Percentiles rank a stretch among this genome's conserved stretches.
Conservation (phyloP, 192 early-diverging fungal genomes). For the Obelidium mucronatum region DNA sequence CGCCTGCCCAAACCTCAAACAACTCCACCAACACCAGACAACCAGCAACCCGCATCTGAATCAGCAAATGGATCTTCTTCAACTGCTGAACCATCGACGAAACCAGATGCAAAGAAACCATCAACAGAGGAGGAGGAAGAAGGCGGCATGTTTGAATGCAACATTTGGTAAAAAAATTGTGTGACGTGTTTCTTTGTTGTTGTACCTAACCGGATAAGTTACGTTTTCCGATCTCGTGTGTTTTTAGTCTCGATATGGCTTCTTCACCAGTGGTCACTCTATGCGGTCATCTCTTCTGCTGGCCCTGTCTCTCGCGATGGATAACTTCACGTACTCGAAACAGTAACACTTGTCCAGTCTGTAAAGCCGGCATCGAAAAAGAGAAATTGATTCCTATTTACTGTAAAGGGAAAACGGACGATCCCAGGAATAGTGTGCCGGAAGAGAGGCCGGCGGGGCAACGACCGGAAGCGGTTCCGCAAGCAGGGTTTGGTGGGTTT, state of each 20-base stretch:
- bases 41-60: not conserved
- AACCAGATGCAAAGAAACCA: not conserved
- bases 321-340: constrained; percentile 26
- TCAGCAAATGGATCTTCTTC: too few relatives aligned
- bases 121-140: constrained; percentile 31
- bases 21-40: not conserved
- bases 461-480: constrained; percentile 38
- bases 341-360: constrained; percentile 54
- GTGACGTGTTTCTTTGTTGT: not conserved
- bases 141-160: constrained; percentile 46
- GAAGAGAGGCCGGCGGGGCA: constrained; percentile 48
- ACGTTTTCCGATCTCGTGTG: too few relatives aligned
- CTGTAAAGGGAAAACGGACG: constrained; percentile 40
- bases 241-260: constrained; percentile 51
- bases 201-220: not conserved
- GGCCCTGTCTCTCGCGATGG: constrained; percentile 50
- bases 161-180: constrained; percentile 39
- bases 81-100: not conserved
- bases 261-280: constrained; percentile 55
- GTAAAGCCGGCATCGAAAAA: constrained; percentile 52
- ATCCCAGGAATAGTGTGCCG: constrained; percentile 36
- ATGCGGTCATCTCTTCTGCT: constrained; percentile 62
- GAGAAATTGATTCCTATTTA: constrained; percentile 56
- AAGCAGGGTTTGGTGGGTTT: not conserved
- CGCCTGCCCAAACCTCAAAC: constrained; percentile 3